Conservation (phyloP, 192 early-diverging fungal species). For the Coemansia pectinata region DNA sequence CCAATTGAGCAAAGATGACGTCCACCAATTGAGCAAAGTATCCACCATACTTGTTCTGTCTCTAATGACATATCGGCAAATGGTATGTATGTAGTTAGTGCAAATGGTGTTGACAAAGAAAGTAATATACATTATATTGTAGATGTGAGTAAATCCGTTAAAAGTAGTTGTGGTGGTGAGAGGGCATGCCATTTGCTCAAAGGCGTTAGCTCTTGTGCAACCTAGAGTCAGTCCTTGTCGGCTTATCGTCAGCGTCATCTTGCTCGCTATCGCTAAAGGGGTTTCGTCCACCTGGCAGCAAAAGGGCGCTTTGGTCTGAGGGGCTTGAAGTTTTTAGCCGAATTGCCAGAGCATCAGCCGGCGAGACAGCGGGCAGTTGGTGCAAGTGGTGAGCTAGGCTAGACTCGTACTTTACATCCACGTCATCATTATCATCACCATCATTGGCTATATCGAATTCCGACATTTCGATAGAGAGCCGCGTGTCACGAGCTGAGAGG, state of each 20-base stretch:
- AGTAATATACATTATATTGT: neutral
- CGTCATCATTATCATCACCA: neutral
- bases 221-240: neutral
- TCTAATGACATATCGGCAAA: too few relatives aligned
- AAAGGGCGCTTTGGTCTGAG: neutral
- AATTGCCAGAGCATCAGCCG: neutral
- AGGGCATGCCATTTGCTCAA: neutral
- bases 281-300: neutral
- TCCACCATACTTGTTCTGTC: too few relatives aligned
- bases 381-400: neutral
- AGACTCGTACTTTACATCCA: neutral
- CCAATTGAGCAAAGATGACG: neutral
- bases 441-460: constrained; percentile 26
- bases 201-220: neutral
- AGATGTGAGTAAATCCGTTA: neutral
- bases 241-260: neutral
- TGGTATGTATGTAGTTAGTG: too few relatives aligned
- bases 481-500: constrained; percentile 9
- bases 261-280: constrained; percentile 8
- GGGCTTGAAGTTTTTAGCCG: neutral
- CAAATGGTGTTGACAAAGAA: neutral
- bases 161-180: neutral
- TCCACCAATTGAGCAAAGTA: neutral
- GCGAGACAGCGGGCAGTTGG: neutral
- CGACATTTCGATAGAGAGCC: constrained; percentile 26